A percentile compares a stretch with the other conserved stretches of the same genome.
phyloP scores from a whole-genome alignment of 257 asterid genomes.

The Solanum microdontum region DNA sequence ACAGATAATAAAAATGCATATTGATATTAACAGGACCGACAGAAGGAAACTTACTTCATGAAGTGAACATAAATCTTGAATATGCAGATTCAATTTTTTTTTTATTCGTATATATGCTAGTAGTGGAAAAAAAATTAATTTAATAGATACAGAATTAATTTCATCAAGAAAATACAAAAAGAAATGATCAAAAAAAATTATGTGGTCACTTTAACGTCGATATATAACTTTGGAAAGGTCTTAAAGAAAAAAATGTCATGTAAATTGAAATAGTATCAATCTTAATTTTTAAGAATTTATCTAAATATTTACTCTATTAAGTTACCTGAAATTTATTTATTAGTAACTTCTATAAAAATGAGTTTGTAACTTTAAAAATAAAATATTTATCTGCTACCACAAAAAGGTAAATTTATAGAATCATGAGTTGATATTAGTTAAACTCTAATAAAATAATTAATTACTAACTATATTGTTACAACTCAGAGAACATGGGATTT shows the following conservation, averaged over 20 bases:
- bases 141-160: too few species aligned
- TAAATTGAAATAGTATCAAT: too few species aligned
- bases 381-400: too few species aligned
- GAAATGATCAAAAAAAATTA: not conserved
- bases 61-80: not conserved
- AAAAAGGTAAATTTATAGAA: too few species aligned
- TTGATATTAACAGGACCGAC: not conserved
- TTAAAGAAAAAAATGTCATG: not conserved
- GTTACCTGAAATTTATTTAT: too few species aligned
- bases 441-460: too few species aligned
- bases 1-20: not conserved
- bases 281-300: too few species aligned
- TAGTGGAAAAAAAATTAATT: not conserved
- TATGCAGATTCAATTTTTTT: not conserved
- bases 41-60: not conserved
- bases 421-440: too few species aligned
- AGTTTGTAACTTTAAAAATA: too few species aligned
- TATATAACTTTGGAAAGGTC: not conserved
- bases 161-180: too few species aligned
- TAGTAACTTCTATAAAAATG: too few species aligned
- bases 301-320: too few species aligned
- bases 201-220: not conserved
- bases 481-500: not conserved
- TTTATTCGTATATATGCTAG: not conserved
- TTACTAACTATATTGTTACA: not conserved